phyloP scores from a whole-genome alignment of 768 basidiomycete genomes.

The Suillus clintonianus region DNA sequence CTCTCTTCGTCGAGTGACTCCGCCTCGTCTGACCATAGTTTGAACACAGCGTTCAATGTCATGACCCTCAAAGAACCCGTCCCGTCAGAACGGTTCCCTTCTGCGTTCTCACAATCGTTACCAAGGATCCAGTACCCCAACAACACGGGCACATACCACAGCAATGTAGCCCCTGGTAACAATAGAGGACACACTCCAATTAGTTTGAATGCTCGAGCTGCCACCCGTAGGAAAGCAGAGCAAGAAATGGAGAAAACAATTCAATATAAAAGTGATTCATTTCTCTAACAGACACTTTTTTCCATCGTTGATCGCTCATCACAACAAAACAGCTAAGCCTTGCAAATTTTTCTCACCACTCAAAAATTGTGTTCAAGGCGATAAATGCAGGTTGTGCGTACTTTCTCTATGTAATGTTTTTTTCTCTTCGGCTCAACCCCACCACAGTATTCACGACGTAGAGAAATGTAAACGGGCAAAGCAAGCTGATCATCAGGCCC shows the following conservation, averaged over 20 bases:
- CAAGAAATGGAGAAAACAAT: conserved; percentile 20
- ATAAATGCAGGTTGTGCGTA: conserved; percentile 61
- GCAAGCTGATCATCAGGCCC: conserved; percentile 3
- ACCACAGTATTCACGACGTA: conserved; percentile 47
- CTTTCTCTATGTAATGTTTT: background rate
- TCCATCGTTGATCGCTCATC: background rate
- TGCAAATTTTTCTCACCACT: conserved; percentile 55
- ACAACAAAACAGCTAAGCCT: conserved; percentile 50
- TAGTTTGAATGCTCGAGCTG: background rate
- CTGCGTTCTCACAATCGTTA: background rate
- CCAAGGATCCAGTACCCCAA: background rate
- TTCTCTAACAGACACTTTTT: background rate
- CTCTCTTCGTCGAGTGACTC: background rate
- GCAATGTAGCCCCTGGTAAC: background rate
- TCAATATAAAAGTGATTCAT: conserved; percentile 31
- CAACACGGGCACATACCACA: background rate
- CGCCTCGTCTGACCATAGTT: background rate
- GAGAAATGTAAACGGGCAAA: conserved; percentile 3
- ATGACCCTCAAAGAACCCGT: background rate
- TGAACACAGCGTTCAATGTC: background rate
- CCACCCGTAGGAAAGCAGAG: conserved; percentile 13
- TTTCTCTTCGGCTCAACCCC: background rate
- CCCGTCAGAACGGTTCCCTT: background rate
- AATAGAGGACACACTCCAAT: background rate
- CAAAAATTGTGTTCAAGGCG: conserved; percentile 53